Conservation (phyloP, 2,329 filamentous ascomycete genomes). For the Trichoderma hamatum region DNA sequence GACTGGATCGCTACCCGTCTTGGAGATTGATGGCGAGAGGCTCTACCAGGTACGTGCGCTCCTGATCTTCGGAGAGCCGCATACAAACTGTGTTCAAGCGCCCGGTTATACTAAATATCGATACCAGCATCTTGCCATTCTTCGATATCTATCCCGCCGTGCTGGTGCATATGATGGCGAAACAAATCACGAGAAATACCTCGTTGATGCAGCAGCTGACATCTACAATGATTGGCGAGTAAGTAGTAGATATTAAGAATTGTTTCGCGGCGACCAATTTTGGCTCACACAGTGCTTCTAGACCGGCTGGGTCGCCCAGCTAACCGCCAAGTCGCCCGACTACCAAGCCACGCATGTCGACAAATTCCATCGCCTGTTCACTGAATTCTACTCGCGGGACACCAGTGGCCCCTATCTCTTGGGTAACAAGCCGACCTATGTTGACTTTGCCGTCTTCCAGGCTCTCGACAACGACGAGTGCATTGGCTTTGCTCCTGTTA, state of each 20-base stretch:
- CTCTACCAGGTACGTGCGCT: conserved; percentile 30
- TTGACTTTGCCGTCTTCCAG: conserved; percentile 45
- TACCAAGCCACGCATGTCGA: conserved; percentile 36
- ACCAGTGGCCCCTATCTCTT: conserved; percentile 41
- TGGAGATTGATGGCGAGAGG: conserved; percentile 42
- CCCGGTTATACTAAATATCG: background rate
- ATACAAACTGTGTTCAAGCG: conserved; percentile 31
- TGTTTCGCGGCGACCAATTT: background rate
- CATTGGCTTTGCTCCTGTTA: conserved; percentile 31
- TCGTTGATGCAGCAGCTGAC: conserved; percentile 43
- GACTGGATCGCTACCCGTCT: conserved; percentile 41
- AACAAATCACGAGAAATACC: conserved; percentile 42
- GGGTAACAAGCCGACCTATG: conserved; percentile 43
- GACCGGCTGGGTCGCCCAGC: conserved; percentile 35
- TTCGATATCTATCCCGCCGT: conserved; percentile 42
- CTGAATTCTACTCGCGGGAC: conserved; percentile 41
- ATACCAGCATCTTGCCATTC: conserved; percentile 33
- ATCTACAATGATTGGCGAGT: conserved; percentile 47
- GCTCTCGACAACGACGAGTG: conserved; percentile 43
- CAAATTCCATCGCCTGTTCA: conserved; percentile 25
- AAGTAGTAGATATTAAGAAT: conserved; percentile 27
- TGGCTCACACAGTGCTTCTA: background rate
- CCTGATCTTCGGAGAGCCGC: conserved; percentile 30
- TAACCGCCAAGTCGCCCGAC: conserved; percentile 33
- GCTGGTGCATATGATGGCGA: conserved; percentile 43